Percentiles rank a stretch among this genome's conserved stretches.
These are phyloP conservation scores for Penicillium roqueforti DNA, from an alignment of 495 filamentous ascomycete species.

Conservation along the genomic window DNA sequence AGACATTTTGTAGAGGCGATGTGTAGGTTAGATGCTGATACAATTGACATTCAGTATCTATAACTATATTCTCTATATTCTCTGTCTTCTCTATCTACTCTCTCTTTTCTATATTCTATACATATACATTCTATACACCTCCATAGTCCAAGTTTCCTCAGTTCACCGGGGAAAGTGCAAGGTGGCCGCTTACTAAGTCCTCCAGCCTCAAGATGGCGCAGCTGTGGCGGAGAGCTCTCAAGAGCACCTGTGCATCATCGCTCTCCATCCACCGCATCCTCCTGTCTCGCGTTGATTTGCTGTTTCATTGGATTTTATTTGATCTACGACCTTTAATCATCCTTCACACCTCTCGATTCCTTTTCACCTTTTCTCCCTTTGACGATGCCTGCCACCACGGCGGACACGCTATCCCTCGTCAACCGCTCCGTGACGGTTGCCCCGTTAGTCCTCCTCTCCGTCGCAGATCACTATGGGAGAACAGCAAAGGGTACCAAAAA, in stretches of 20 bases:
- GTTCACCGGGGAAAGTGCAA: not conserved
- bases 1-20: not conserved
- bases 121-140: not conserved
- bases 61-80: not conserved
- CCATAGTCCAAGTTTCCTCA: not conserved
- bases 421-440: constrained; percentile 93
- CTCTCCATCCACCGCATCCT: constrained; percentile 14
- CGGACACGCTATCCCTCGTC: constrained; percentile 88
- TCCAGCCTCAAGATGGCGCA: constrained; percentile 20
- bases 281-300: constrained; percentile 7
- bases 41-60: not conserved
- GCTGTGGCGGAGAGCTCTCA: constrained; percentile 25
- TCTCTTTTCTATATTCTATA: not conserved
- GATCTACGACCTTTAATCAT: not conserved
- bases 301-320: not conserved
- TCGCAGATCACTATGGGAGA: constrained; percentile 97
- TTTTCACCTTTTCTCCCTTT: constrained; percentile 14
- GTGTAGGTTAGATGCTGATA: not conserved
- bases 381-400: constrained; percentile 89
- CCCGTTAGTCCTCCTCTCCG: constrained; percentile 94
- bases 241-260: constrained; percentile 24
- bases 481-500: constrained; percentile 84
- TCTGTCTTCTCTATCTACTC: not conserved
- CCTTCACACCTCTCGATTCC: not conserved
- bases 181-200: constrained; percentile 16